These are phyloP conservation scores for Microbotryum intermedium DNA, from an alignment of 1,284 basidiomycete species.

Conservation along the genomic window DNA sequence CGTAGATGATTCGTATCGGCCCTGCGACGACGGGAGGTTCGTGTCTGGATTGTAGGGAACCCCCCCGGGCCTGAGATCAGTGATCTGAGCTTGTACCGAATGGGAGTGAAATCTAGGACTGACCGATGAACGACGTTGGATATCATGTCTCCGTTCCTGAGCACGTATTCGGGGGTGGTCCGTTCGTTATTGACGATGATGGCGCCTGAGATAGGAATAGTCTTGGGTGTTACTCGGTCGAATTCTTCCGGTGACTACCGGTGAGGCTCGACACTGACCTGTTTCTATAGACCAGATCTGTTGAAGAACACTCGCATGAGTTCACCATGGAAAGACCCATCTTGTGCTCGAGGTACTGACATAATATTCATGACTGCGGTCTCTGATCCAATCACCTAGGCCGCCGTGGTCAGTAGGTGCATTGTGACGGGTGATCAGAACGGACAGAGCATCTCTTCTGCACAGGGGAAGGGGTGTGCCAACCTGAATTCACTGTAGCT, in stretches of 20 bases:
- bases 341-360: slow-evolving; percentile 14
- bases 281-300: slow-evolving; percentile 29
- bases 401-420: neutral
- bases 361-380: slow-evolving; percentile 42
- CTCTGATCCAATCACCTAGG: slow-evolving; percentile 32
- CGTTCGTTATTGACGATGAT: slow-evolving; percentile 83
- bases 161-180: slow-evolving; percentile 67
- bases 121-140: slow-evolving; percentile 30
- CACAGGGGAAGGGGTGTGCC: slow-evolving; percentile 39
- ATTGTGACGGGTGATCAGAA: slow-evolving; percentile 4
- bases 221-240: slow-evolving; percentile 9
- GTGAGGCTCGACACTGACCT: slow-evolving; percentile 6
- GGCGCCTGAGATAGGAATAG: slow-evolving; percentile 61
- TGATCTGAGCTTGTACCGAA: neutral
- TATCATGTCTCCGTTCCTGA: slow-evolving; percentile 66
- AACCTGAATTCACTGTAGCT: slow-evolving; percentile 35
- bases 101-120: neutral
- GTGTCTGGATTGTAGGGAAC: slow-evolving; percentile 54
- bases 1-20: slow-evolving; percentile 66
- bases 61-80: neutral
- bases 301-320: neutral
- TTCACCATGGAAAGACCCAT: neutral
- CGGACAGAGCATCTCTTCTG: neutral
- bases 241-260: neutral
- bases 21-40: slow-evolving; percentile 89